phyloP scores from a whole-genome alignment of 2,329 filamentous ascomycete genomes.

The Paraphoma sp. region DNA sequence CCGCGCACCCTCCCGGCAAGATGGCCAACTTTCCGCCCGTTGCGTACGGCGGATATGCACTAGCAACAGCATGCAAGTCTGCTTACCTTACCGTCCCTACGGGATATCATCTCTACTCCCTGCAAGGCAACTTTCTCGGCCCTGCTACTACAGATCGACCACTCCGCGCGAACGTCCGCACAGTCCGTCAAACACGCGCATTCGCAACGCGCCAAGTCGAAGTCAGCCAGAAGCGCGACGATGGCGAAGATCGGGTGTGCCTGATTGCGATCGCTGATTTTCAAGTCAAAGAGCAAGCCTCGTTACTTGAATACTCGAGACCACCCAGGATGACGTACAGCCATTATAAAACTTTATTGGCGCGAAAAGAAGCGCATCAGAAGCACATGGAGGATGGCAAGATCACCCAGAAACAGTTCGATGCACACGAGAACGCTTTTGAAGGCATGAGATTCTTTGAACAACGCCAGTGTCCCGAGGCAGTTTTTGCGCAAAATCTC shows the following conservation, averaged over 20 bases:
- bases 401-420: slow-evolving; percentile 18
- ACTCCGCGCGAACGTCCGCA: slow-evolving; percentile 46
- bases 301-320: slow-evolving; percentile 48
- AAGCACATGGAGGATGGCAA: slow-evolving; percentile 16
- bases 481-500: slow-evolving; percentile 55
- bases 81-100: slow-evolving; percentile 49
- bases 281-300: slow-evolving; percentile 49
- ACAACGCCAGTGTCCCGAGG: slow-evolving; percentile 46
- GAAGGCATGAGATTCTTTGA: slow-evolving; percentile 42
- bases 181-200: slow-evolving; percentile 53
- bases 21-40: slow-evolving; percentile 47
- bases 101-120: slow-evolving; percentile 54
- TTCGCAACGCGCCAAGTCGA: slow-evolving; percentile 58
- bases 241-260: slow-evolving; percentile 48
- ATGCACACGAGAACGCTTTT: slow-evolving; percentile 38
- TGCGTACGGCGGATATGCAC: slow-evolving; percentile 57
- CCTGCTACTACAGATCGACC: slow-evolving; percentile 52
- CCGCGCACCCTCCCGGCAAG: slow-evolving; percentile 40
- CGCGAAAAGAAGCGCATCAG: not conserved
- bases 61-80: slow-evolving; percentile 51
- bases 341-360: slow-evolving; percentile 19
- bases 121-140: slow-evolving; percentile 56
- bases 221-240: slow-evolving; percentile 50
- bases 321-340: slow-evolving; percentile 44
- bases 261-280: slow-evolving; percentile 57